Evolutionary conservation across 2,329 filamentous ascomycete species (phyloP).

Genomic region (Nemania diffusa): DNA sequence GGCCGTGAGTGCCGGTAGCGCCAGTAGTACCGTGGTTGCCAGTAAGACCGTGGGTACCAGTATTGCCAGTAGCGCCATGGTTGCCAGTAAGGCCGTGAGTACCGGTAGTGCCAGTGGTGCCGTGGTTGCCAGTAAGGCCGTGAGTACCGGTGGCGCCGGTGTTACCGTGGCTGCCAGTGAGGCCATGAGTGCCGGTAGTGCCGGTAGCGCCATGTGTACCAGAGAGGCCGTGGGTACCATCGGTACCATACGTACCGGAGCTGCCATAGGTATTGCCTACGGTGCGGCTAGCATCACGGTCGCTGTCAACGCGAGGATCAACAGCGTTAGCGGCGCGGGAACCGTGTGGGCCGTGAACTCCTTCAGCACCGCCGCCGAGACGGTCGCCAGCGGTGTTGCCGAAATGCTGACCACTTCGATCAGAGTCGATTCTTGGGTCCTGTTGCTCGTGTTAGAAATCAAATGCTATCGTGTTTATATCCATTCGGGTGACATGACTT

Average conservation of each 20-base stretch:
- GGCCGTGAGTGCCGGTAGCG: no score
- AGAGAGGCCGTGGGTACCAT: slow-evolving; percentile 41
- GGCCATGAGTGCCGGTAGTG: no score
- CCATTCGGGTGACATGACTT: background rate
- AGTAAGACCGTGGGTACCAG: no score
- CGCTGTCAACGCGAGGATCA: slow-evolving; percentile 64
- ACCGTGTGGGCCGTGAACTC: slow-evolving; percentile 55
- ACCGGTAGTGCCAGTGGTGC: no score
- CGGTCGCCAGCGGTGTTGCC: slow-evolving; percentile 46
- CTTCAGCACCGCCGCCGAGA: slow-evolving; percentile 48
- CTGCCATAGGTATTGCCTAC: slow-evolving; percentile 49
- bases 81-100: no score
- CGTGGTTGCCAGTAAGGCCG: no score
- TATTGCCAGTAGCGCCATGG: no score
- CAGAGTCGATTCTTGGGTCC: slow-evolving; percentile 66
- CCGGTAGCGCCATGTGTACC: slow-evolving; percentile 38
- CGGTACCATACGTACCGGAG: slow-evolving; percentile 44
- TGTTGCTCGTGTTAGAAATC: slow-evolving; percentile 7
- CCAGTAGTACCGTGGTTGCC: no score
- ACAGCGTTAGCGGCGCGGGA: slow-evolving; percentile 58
- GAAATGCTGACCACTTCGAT: slow-evolving; percentile 50
- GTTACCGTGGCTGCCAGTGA: no score
- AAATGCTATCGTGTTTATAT: background rate
- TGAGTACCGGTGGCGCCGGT: no score
- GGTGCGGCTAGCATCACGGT: slow-evolving; percentile 55